Evolutionary conservation across 1,284 basidiomycete species (phyloP).

Genomic region (Puccinia novopanici): DNA sequence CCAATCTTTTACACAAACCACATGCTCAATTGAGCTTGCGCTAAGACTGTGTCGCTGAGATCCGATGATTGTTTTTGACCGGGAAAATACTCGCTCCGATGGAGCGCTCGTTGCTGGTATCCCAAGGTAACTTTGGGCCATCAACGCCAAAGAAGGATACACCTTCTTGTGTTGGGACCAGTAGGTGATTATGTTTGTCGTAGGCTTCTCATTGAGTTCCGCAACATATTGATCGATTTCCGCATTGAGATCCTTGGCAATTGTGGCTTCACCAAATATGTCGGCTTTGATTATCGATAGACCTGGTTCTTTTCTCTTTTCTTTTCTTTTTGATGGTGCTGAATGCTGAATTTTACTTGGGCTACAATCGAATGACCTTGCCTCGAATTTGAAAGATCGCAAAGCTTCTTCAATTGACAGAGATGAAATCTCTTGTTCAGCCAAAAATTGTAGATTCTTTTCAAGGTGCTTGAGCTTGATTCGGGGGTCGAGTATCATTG

Average conservation of each 20-base stretch:
- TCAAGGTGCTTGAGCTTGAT: not conserved
- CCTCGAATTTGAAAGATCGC: too few relatives aligned
- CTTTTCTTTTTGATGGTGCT: not conserved
- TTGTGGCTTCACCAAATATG: too few relatives aligned
- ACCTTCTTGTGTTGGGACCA: too few relatives aligned
- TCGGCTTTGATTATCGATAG: too few relatives aligned
- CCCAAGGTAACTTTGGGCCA: not conserved
- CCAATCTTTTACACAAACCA: not conserved
- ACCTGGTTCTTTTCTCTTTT: not conserved
- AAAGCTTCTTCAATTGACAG: not conserved
- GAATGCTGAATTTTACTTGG: not conserved
- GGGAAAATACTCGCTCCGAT: not conserved
- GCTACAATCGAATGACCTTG: too few relatives aligned
- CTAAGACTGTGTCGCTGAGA: not conserved
- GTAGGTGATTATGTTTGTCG: too few relatives aligned
- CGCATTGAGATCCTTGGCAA: not conserved
- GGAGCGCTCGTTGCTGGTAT: conserved; percentile 9
- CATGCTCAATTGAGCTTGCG: not conserved
- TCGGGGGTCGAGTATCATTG: conserved; percentile 4
- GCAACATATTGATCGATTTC: too few relatives aligned
- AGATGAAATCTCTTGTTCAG: not conserved
- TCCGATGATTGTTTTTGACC: not conserved
- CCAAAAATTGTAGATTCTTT: not conserved
- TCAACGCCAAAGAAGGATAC: not conserved
- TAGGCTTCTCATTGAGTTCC: too few relatives aligned